These are phyloP conservation scores for Pseudozyma thailandica DNA, from an alignment of 1,284 basidiomycete species.

Conservation along the genomic window DNA sequence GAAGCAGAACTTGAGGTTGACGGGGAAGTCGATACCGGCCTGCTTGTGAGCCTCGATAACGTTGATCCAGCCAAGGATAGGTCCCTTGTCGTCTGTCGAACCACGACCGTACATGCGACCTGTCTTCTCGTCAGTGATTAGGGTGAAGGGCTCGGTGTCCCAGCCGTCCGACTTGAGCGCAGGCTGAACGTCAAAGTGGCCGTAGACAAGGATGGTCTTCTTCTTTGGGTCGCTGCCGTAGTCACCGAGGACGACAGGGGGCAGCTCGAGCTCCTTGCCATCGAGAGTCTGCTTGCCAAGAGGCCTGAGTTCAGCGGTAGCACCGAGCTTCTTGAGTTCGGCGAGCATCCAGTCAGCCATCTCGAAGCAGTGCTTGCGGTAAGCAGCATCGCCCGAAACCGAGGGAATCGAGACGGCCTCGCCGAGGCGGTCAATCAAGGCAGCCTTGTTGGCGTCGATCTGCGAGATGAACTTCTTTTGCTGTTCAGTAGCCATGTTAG, in stretches of 20 bases:
- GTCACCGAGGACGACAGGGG: conserved; percentile 84
- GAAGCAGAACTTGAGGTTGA: conserved; percentile 93
- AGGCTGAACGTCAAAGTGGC: conserved; percentile 72
- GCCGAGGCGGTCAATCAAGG: conserved; percentile 59
- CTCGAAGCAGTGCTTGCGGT: conserved; percentile 63
- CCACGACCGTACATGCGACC: conserved; percentile 83
- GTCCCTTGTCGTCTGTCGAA: conserved; percentile 67
- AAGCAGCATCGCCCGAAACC: conserved; percentile 65
- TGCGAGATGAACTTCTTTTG: conserved; percentile 60
- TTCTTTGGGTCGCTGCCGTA: conserved; percentile 81
- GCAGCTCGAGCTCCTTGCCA: conserved; percentile 80
- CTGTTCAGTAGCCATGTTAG: conserved; percentile 45
- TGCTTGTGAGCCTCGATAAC: conserved; percentile 86
- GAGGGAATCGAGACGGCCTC: conserved; percentile 66
- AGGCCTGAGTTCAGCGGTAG: conserved; percentile 56
- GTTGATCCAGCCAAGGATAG: conserved; percentile 87
- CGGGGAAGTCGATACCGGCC: conserved; percentile 81
- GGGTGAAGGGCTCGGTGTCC: conserved; percentile 85
- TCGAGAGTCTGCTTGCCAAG: conserved; percentile 83
- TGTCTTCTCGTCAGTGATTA: conserved; percentile 77
- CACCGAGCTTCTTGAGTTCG: conserved; percentile 61
- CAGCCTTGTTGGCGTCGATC: conserved; percentile 63
- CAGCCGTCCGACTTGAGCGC: conserved; percentile 79
- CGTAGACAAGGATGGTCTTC: conserved; percentile 89
- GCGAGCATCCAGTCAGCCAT: conserved; percentile 66